These are phyloP conservation scores for Ogataea minuta DNA, from an alignment of 805 yeast genomes.

Conservation along the genomic window DNA sequence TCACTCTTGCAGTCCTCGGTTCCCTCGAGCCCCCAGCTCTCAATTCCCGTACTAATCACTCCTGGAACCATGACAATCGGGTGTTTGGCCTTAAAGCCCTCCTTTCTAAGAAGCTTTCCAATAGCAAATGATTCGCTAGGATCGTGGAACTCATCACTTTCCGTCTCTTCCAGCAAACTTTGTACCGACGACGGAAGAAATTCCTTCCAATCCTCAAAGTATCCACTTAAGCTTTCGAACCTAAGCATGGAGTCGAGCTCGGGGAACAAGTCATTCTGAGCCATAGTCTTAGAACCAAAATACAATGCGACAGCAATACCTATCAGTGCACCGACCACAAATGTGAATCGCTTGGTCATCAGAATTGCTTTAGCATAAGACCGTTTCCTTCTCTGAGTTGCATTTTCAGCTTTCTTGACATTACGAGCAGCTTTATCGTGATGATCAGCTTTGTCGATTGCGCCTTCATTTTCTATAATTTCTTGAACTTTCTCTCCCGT, in stretches of 20 bases:
- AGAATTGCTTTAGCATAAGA: conserved; percentile 15
- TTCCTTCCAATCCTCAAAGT: conserved; percentile 71
- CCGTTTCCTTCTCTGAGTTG: conserved; percentile 4
- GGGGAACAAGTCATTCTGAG: conserved; percentile 40
- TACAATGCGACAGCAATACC: conserved; percentile 68
- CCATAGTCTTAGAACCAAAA: conserved; percentile 47
- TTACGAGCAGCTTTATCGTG: conserved; percentile 2
- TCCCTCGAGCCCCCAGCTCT: conserved; percentile 84
- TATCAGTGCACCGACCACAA: conserved; percentile 67
- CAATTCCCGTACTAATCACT: conserved; percentile 91
- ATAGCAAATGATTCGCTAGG: conserved; percentile 85
- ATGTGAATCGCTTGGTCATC: conserved; percentile 52
- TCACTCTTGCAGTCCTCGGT: conserved; percentile 78
- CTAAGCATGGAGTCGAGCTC: conserved; percentile 51
- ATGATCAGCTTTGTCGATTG: conserved; percentile 4
- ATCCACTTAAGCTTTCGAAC: conserved; percentile 56
- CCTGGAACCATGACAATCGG: conserved; percentile 96
- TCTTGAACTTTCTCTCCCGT: conserved; percentile 5
- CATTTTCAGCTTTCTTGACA: conserved; percentile 3
- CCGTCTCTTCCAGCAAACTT: conserved; percentile 57
- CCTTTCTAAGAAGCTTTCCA: conserved; percentile 60
- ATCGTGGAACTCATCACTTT: conserved; percentile 46
- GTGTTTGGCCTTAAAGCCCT: conserved; percentile 52
- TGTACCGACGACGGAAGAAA: conserved; percentile 66
- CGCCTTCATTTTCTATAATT: conserved; percentile 3